Evolutionary conservation across 2,329 filamentous ascomycete species (phyloP), one percentile per base, ranked within the genome.

Genomic region (Penicillium brevicompactum): DNA sequence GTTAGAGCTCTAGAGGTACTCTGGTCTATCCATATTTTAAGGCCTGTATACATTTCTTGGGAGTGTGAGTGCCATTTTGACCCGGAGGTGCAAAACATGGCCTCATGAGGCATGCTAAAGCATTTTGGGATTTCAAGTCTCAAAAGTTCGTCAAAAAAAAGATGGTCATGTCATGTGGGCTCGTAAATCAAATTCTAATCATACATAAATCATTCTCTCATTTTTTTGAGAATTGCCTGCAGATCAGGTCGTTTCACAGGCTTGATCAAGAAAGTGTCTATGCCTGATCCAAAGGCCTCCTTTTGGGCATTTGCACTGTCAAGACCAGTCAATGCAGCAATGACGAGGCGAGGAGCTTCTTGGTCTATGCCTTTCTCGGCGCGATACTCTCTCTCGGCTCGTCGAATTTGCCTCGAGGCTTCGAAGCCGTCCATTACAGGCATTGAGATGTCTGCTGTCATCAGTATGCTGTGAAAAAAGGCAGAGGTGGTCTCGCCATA

Each of bases 401-500:
- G 49, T 9, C 71, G 65, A 41, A 73, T 73, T 30, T 62, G 55
- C 18, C 62, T 63, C 3, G 69, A 70, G 0, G 70, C 55, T 34
- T 67, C 67, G 5, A 73, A 56, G 6, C 71, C 71, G 46, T 73
- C 63, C 70, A 73, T 73, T 22, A 73, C 63, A 2, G 71, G 71
- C 71, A 73, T 73, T 7, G 67, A 69, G 45, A 73, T 68, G 44
- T 73, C 70, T 71, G 34, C 16, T 11, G 14, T 18, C 27, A 13
- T 48, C 6, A 37, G 21, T 27, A 27, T 8, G 30, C 13, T 24
- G 30, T 1, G n/a, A 24, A 5, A 24, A 32, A 3, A 5, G 13
- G 30, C 18, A 43, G 13, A 13, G 30, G 18, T 3, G 16, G 21
- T 41, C n/a, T 16, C 14, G 16, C 6, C 37, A 14, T 5, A 40